Evolutionary conservation across 345 rosid species (phyloP).

Genomic region (Litchi chinensis): DNA sequence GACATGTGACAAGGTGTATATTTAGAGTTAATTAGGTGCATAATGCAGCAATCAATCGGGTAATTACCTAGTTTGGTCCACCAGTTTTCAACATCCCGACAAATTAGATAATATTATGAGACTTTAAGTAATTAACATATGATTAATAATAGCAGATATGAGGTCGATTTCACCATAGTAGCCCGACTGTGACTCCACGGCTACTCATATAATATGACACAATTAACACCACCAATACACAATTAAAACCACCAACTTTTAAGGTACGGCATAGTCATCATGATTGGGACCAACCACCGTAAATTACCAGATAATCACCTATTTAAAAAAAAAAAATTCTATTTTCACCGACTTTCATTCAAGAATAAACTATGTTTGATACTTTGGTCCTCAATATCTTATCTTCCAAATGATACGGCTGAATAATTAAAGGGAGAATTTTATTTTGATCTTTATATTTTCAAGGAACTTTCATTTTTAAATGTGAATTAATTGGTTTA

Average conservation of each 20-base stretch:
- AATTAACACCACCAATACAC: background rate
- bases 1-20: background rate
- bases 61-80: background rate
- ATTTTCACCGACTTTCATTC: background rate
- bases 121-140: background rate
- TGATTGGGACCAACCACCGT: constrained; percentile 14
- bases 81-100: background rate
- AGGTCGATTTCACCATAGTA: constrained; percentile 5
- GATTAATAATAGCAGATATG: background rate
- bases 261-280: constrained; percentile 10
- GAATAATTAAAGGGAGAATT: no score
- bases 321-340: background rate
- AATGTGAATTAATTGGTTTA: no score
- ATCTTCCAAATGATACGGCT: no score
- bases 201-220: background rate
- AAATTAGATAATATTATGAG: background rate
- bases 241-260: background rate
- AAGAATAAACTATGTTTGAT: no score
- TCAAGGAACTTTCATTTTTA: no score
- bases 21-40: background rate
- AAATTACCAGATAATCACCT: background rate
- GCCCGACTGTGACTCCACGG: constrained; percentile 20
- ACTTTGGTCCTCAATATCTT: no score
- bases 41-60: background rate
- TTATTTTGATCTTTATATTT: no score